Evolutionary conservation across 371 early-diverging fungal genomes (phyloP), one percentile per base, ranked within the genome.

Genomic region (Apophysomyces sp.): DNA sequence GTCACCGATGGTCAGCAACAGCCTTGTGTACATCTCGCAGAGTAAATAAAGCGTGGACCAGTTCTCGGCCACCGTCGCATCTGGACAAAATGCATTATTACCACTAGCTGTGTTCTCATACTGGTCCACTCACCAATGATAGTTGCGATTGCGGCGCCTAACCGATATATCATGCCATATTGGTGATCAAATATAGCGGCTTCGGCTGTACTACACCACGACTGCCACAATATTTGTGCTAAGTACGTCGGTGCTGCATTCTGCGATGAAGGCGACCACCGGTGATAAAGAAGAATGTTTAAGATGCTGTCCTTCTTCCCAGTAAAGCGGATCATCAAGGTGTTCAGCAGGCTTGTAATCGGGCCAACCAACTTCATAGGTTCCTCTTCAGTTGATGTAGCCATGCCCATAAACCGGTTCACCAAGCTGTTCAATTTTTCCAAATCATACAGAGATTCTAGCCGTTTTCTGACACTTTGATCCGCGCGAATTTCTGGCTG

Each of bases 1-100:
- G 69, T 96, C 96, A 21, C 91, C 90, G 57, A 93, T 83, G 0
- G 92, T 91, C 63, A 89, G 74, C 18, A 95, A 66, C 63, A 87
- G 72, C n/a, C 88, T 83, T 53, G 83, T 82, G 55, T 89, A 85
- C 7, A 92, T 72, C 65, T 94, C 94, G 52, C 88, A 86, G 12
- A 94, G 71, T 11, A 94, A 71, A 24, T 80, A 77, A 28, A 90
- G 55, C 6, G 82, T 62, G n/a, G 78, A 74, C 90, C 87, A 91
- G 16, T 80, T 74, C 12, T 67, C 70, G 4, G 69, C 57, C 52
- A 67, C 56, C 9, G 12, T 21, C 6, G 68, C 58, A 52, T 75
- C 74, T 67, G 36, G 15, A 2, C 7, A 12, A 18, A 11, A 60
- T 21, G 29, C 16, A 57, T 1, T 15, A 7, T 6, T 57, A n/a